A percentile compares a stretch with the other conserved stretches of the same genome.
phyloP scores from a whole-genome alignment of 352 stramenopile genomes.

The Saprolegnia parasitica region DNA sequence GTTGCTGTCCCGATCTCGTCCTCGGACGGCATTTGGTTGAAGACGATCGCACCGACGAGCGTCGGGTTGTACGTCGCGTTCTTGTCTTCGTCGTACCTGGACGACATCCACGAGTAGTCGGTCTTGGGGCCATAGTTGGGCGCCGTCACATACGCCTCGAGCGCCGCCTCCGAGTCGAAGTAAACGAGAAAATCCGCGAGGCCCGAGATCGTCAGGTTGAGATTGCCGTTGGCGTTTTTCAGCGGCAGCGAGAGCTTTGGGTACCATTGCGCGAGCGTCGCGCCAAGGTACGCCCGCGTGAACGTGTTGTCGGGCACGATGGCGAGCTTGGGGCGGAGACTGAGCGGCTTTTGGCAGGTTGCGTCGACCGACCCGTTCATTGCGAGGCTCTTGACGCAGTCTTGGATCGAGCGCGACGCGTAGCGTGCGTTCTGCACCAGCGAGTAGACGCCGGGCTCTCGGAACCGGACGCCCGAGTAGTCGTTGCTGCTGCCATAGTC shows the following conservation, averaged over 20 bases:
- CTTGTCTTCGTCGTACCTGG: not conserved
- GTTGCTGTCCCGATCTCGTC: slow-evolving; percentile 35
- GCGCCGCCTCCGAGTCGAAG: slow-evolving; percentile 33
- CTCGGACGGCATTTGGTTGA: slow-evolving; percentile 35
- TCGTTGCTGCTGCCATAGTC: not conserved
- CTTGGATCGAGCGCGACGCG: no score
- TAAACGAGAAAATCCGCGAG: slow-evolving; percentile 38
- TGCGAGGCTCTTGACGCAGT: no score
- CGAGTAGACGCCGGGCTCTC: no score
- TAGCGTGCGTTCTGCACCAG: no score
- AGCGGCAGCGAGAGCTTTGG: slow-evolving; percentile 37
- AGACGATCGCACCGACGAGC: slow-evolving; percentile 47
- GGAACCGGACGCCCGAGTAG: no score
- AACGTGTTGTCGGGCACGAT: slow-evolving; percentile 56
- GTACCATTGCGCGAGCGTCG: slow-evolving; percentile 62
- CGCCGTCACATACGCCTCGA: slow-evolving; percentile 42
- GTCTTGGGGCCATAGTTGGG: slow-evolving; percentile 32
- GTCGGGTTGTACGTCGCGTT: slow-evolving; percentile 30
- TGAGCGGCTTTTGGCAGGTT: no score
- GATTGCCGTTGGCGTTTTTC: slow-evolving; percentile 26
- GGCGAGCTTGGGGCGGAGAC: slow-evolving; percentile 53
- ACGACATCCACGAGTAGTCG: not conserved
- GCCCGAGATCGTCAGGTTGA: slow-evolving; percentile 31
- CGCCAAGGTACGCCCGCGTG: slow-evolving; percentile 56
- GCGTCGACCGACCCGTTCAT: no score